Evolutionary conservation across 148 eudicot species (phyloP), one percentile per base, ranked within the genome.

Genomic region (Silene conica): DNA sequence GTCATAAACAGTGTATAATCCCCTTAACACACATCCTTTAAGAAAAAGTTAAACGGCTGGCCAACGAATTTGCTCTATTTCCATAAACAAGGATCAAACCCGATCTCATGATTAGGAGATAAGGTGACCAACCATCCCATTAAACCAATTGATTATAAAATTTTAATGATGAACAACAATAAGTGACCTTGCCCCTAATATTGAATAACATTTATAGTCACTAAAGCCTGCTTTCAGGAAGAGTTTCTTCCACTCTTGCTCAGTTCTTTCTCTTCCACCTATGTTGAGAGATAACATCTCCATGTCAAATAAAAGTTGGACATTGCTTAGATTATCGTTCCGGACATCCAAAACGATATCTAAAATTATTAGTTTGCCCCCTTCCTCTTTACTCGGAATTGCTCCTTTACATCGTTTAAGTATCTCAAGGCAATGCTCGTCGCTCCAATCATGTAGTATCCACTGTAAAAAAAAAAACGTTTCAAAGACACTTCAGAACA

Each of bases 381-480:
- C 71, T 56, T 25, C 2, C 0, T 64, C 48, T 22, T 20, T 77
- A 21, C 76, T 64, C 21, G 80, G 73, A 43, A 78, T 73, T 45
- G 76, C 77, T 58, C 67, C 68, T 45, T 73, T 73, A 21, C 80
- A 78, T 19, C 21, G 20, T 20, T 66, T 1, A 43, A 77, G 80
- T 71, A 77, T 71, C 23, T 64, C 65, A 4, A 65, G 5, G 75
- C 80, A 77, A 16, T 72, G 3, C 0, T 77, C 80, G 23, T 77
- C 71, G 28, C 66, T 77, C 80, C 80, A 77, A 77, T 65, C 65
- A 56, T 64, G 80, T 9, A 77, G 12, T 71, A 71, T 43, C 71
- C 57, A 77, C 80, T 77, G 64, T 26, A 26, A 26, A 26, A 26
- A n/a, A n/a, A n/a, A n/a, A n/a, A n/a, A n/a, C n/a, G n/a, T n/a